Evolutionary conservation across 2,329 filamentous ascomycete genomes (phyloP).

Genomic region (Alternaria longipes): DNA sequence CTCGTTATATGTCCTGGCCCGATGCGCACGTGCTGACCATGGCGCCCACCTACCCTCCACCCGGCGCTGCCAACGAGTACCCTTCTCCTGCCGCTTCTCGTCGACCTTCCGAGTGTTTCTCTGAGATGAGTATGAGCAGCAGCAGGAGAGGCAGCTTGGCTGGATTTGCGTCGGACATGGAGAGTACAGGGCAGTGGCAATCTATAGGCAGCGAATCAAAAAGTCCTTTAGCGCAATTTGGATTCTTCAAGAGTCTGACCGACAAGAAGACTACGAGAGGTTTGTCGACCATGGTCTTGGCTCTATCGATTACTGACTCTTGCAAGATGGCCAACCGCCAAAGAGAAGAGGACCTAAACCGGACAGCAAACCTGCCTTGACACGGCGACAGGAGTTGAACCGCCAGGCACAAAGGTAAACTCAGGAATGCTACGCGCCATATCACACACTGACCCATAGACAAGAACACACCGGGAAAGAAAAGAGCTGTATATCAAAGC

Average conservation of each 20-base stretch:
- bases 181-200: conserved; percentile 51
- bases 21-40: conserved; percentile 46
- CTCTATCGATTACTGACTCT: conserved; percentile 13
- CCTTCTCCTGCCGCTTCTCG: conserved; percentile 45
- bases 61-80: conserved; percentile 46
- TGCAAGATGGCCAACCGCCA: conserved; percentile 78
- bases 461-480: conserved; percentile 91
- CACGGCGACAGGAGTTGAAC: conserved; percentile 90
- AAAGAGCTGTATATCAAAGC: conserved; percentile 97
- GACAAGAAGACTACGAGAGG: conserved; percentile 83
- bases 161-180: conserved; percentile 49
- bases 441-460: conserved; percentile 22
- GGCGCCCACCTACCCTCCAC: conserved; percentile 49
- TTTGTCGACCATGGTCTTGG: conserved; percentile 46
- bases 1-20: conserved; percentile 47
- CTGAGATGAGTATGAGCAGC: conserved; percentile 38
- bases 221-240: conserved; percentile 50
- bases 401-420: conserved; percentile 91
- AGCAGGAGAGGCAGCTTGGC: conserved; percentile 47
- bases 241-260: conserved; percentile 70
- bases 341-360: conserved; percentile 95
- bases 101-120: conserved; percentile 45
- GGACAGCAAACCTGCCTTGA: conserved; percentile 93
- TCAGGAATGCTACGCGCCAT: neutral
- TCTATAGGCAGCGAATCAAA: conserved; percentile 50